A percentile compares a stretch with the other conserved stretches of the same genome.
Conservation (phyloP, 2,329 filamentous ascomycete genomes). For the Colletotrichum aenigma region DNA sequence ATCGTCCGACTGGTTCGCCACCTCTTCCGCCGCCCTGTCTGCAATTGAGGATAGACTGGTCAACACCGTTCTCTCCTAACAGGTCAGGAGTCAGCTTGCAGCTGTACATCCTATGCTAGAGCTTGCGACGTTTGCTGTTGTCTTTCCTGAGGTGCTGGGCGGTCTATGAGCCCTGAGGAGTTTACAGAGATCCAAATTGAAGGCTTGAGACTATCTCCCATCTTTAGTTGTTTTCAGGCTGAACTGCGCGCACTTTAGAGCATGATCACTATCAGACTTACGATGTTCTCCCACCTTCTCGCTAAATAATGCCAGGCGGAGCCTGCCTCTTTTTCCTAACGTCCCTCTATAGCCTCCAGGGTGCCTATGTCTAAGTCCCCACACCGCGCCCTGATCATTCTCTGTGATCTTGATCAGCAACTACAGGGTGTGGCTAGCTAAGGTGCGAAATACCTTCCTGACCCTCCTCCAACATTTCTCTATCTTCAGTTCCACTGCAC, state of each 20-base stretch:
- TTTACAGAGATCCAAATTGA: neutral
- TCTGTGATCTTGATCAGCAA: neutral
- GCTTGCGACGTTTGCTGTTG: neutral
- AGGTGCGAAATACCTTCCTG: too few relatives aligned
- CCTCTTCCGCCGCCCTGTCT: neutral
- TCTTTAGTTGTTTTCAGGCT: neutral
- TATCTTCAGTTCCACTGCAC: too few relatives aligned
- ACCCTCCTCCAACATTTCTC: too few relatives aligned
- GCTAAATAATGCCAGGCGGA: neutral
- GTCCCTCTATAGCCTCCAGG: neutral
- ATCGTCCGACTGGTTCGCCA: neutral
- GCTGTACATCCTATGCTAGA: accelerated
- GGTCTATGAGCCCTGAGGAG: neutral
- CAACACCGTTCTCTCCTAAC: accelerated
- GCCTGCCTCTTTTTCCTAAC: neutral
- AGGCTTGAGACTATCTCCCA: neutral
- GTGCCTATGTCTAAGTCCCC: neutral
- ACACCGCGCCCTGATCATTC: neutral
- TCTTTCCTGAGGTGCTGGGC: neutral
- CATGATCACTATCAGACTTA: neutral
- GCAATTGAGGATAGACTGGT: neutral
- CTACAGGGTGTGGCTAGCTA: too few relatives aligned
- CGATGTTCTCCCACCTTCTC: neutral
- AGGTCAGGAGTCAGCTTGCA: neutral
- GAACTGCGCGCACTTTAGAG: neutral